Evolutionary conservation across 495 filamentous ascomycete genomes (phyloP).

Genomic region (Venustampulla echinocandica): DNA sequence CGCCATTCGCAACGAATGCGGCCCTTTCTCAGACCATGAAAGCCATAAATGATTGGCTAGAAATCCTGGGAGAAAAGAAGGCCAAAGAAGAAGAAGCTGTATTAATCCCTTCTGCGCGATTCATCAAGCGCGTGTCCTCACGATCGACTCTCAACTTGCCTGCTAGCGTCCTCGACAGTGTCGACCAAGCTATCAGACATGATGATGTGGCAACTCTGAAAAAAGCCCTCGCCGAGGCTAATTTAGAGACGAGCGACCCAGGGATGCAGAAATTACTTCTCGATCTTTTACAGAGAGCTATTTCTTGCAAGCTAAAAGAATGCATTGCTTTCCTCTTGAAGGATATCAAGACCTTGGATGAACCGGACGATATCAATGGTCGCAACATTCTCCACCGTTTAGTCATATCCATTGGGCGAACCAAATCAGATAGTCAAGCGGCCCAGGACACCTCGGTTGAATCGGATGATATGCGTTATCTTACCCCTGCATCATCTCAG

Average conservation of each 20-base stretch:
- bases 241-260: slow-evolving; percentile 39
- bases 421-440: slow-evolving; percentile 46
- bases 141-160: slow-evolving; percentile 65
- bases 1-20: slow-evolving; percentile 72
- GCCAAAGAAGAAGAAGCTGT: slow-evolving; percentile 61
- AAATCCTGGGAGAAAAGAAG: slow-evolving; percentile 65
- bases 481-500: slow-evolving; percentile 66
- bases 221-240: slow-evolving; percentile 48
- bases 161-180: slow-evolving; percentile 51
- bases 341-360: slow-evolving; percentile 61
- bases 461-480: slow-evolving; percentile 52
- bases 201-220: slow-evolving; percentile 59
- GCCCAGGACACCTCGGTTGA: slow-evolving; percentile 38
- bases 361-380: slow-evolving; percentile 85
- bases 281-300: slow-evolving; percentile 75
- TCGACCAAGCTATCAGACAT: slow-evolving; percentile 69
- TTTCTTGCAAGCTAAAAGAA: slow-evolving; percentile 57
- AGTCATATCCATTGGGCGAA: slow-evolving; percentile 79
- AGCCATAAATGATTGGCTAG: slow-evolving; percentile 85
- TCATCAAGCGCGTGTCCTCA: slow-evolving; percentile 60
- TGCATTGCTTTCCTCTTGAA: slow-evolving; percentile 63
- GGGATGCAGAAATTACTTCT: slow-evolving; percentile 57
- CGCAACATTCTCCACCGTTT: slow-evolving; percentile 90
- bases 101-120: slow-evolving; percentile 62
- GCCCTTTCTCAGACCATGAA: slow-evolving; percentile 57